phyloP scores from a whole-genome alignment of 2,329 filamentous ascomycete species.

The Cercospora brassicicola region DNA sequence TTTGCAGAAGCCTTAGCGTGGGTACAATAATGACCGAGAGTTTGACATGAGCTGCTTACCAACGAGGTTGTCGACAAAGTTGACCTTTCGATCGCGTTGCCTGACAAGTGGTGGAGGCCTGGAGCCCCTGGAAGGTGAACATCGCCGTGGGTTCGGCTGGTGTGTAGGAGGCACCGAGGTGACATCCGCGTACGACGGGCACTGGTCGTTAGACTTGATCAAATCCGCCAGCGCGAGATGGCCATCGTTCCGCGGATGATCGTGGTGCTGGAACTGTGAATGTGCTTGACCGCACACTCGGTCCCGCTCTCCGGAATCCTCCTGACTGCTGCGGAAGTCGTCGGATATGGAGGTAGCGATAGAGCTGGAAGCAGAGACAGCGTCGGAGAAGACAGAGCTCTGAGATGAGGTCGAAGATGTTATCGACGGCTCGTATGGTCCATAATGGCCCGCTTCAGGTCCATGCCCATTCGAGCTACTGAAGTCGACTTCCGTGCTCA shows the following conservation, averaged over 20 bases:
- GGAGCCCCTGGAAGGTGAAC: conserved; percentile 56
- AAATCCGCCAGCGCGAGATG: conserved; percentile 11
- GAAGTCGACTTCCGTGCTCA: conserved; percentile 29
- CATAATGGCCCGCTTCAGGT: conserved; percentile 39
- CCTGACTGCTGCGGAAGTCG: conserved; percentile 53
- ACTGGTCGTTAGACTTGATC: conserved; percentile 20
- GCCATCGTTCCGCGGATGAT: conserved; percentile 13
- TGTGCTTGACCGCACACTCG: conserved; percentile 29
- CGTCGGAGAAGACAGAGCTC: conserved; percentile 73
- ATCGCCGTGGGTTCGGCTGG: conserved; percentile 60
- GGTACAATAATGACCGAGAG: conserved; percentile 33
- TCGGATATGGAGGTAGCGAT: conserved; percentile 64
- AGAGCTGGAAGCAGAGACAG: conserved; percentile 46
- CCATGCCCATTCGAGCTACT: conserved; percentile 35
- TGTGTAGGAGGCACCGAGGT: conserved; percentile 60
- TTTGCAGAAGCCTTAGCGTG: conserved; percentile 48
- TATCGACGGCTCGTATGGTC: conserved; percentile 68
- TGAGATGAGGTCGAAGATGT: conserved; percentile 74
- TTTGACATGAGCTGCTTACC: conserved; percentile 64
- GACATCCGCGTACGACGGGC: conserved; percentile 38
- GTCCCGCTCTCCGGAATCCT: conserved; percentile 33
- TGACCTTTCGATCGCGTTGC: conserved; percentile 87
- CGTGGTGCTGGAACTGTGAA: conserved; percentile 19
- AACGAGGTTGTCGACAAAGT: conserved; percentile 94
- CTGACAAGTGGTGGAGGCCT: conserved; percentile 75